A percentile compares a stretch with the other conserved stretches of the same genome.
These are phyloP conservation scores for Combretum micranthum DNA, from an alignment of 345 rosid genomes.

Conservation along the genomic window DNA sequence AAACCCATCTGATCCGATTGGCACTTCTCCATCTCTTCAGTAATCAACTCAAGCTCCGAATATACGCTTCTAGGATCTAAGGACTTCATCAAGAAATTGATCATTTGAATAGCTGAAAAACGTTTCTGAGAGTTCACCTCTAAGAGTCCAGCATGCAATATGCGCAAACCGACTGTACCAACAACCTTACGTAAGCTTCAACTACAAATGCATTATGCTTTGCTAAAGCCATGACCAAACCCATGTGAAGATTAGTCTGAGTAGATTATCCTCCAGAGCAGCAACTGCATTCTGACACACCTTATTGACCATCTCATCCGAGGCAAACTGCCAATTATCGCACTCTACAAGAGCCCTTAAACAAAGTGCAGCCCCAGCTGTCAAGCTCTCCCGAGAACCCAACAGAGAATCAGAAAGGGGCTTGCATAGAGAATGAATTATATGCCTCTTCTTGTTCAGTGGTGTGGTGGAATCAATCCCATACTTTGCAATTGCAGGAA, in stretches of 20 bases:
- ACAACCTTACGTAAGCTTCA: constrained; percentile 85
- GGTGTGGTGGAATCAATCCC: constrained; percentile 73
- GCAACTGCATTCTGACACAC: constrained; percentile 87
- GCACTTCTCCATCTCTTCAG: constrained; percentile 73
- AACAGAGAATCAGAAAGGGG: constrained; percentile 78
- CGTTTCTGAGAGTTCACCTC: constrained; percentile 87
- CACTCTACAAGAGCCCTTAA: constrained; percentile 80
- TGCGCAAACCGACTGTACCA: constrained; percentile 59
- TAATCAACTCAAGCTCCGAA: constrained; percentile 66
- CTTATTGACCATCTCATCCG: constrained; percentile 80
- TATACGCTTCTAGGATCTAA: constrained; percentile 69
- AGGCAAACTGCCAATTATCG: constrained; percentile 89
- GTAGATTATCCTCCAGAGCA: constrained; percentile 75
- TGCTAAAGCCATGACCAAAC: constrained; percentile 73
- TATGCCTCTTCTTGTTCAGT: constrained; percentile 59
- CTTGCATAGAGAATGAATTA: constrained; percentile 76
- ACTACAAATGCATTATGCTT: constrained; percentile 76
- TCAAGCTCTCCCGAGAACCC: constrained; percentile 70
- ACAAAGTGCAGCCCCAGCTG: constrained; percentile 90
- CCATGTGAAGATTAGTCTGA: constrained; percentile 70
- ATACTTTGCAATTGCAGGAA: constrained; percentile 84
- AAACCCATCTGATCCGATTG: constrained; percentile 85
- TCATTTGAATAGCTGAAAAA: constrained; percentile 81
- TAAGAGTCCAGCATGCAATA: constrained; percentile 40
- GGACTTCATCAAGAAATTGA: constrained; percentile 77